phyloP scores from a whole-genome alignment of 176 grass and related monocot species.

The Bothriochloa decipiens region DNA sequence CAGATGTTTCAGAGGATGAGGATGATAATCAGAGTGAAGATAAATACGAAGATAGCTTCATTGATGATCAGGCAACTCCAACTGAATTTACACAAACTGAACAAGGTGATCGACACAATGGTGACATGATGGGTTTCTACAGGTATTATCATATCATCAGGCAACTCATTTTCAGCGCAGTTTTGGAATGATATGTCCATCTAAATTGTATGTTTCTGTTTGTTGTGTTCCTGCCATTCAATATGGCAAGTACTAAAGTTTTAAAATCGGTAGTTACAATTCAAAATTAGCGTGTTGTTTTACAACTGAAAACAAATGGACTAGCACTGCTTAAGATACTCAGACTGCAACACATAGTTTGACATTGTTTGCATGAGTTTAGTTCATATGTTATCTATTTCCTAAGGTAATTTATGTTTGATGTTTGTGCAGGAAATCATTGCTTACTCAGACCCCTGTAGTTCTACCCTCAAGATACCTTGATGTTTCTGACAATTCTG shows the following conservation, averaged over 20 bases:
- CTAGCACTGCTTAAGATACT: not conserved
- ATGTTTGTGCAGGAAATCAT: constrained; percentile 66
- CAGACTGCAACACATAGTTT: not conserved
- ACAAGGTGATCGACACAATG: constrained; percentile 43
- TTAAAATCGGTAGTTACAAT: not conserved
- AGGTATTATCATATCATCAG: constrained; percentile 51
- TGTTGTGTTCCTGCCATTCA: constrained; percentile 29
- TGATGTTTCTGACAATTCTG: constrained; percentile 51
- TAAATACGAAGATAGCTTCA: constrained; percentile 88
- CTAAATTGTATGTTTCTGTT: not conserved
- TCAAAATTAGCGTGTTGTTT: not conserved
- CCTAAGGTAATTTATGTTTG: constrained; percentile 16
- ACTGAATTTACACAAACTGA: constrained; percentile 50
- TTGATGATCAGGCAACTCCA: constrained; percentile 69
- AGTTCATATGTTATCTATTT: not conserved
- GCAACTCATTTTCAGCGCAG: not conserved
- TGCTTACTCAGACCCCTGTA: constrained; percentile 75
- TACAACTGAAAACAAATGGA: not conserved
- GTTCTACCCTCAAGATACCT: constrained; percentile 58
- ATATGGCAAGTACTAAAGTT: not conserved
- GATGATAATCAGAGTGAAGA: constrained; percentile 56
- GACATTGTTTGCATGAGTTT: constrained; percentile 9
- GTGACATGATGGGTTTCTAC: constrained; percentile 77
- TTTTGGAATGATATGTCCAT: constrained; percentile 14
- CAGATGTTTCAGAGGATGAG: constrained; percentile 77